These are phyloP conservation scores for Bruguiera parviflora DNA, from an alignment of 345 rosid species.

Conservation along the genomic window DNA sequence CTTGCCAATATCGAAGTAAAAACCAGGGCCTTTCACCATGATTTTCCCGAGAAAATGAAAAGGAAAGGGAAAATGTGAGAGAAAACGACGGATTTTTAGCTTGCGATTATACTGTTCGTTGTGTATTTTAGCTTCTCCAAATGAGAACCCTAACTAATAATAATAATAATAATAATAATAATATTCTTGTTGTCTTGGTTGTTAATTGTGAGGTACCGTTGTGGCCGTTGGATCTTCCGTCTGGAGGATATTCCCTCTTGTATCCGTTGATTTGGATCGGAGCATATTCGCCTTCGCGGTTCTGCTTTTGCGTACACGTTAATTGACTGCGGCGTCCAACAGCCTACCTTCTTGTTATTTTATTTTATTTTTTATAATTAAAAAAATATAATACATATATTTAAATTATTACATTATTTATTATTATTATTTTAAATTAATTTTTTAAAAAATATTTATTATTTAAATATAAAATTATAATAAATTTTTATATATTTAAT, in stretches of 20 bases:
- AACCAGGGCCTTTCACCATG: conserved; percentile 96
- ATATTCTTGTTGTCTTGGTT: conserved; percentile 2
- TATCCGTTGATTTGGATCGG: conserved; percentile 23
- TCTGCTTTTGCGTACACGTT: not conserved
- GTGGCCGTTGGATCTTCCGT: conserved; percentile 28
- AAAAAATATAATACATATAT: too few relatives aligned
- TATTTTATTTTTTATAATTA: too few relatives aligned
- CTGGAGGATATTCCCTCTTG: not conserved
- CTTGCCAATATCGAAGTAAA: conserved; percentile 90
- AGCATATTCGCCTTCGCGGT: conserved; percentile 20
- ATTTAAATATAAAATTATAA: too few relatives aligned
- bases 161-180: not conserved
- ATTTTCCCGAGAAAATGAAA: conserved; percentile 26
- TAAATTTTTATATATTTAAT: too few relatives aligned
- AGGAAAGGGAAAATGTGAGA: not conserved
- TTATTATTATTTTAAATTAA: too few relatives aligned
- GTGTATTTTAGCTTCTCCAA: not conserved
- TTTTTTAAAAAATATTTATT: too few relatives aligned
- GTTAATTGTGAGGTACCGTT: not conserved
- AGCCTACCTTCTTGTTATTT: too few relatives aligned
- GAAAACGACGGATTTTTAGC: not conserved
- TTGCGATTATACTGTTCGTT: not conserved
- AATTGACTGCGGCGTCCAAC: not conserved
- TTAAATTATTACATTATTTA: too few relatives aligned
- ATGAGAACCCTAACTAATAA: not conserved